Evolutionary conservation across 129 eudicot species (phyloP).

Genomic region (Escallonia herrerae): DNA sequence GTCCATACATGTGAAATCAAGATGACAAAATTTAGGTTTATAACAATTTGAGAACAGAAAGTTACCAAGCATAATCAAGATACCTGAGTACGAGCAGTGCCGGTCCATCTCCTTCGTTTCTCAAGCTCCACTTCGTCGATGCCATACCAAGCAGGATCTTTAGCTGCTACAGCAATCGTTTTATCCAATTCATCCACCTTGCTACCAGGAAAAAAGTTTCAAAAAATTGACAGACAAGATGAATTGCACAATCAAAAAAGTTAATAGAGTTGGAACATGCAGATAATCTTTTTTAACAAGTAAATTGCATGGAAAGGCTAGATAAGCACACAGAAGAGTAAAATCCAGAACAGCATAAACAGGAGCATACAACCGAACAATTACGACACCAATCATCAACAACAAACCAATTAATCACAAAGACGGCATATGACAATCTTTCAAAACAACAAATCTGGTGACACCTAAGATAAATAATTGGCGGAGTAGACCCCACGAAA

Average conservation of each 20-base stretch:
- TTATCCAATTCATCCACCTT: slow-evolving; percentile 90
- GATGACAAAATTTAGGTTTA: background rate
- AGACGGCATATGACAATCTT: too few species aligned
- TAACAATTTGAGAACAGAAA: background rate
- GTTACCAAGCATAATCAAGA: background rate
- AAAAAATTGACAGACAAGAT: slow-evolving; percentile 11
- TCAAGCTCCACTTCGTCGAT: slow-evolving; percentile 62
- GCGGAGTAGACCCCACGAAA: too few species aligned
- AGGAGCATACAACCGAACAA: too few species aligned
- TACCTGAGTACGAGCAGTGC: slow-evolving; percentile 70
- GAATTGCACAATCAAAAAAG: background rate
- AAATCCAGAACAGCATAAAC: too few species aligned
- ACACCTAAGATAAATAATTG: too few species aligned
- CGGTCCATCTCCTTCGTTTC: slow-evolving; percentile 75
- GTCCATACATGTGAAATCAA: background rate
- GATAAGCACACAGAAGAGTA: background rate
- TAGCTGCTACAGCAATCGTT: slow-evolving; percentile 68
- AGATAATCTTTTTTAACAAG: background rate
- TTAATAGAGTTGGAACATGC: background rate
- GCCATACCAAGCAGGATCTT: slow-evolving; percentile 73
- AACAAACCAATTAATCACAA: too few species aligned
- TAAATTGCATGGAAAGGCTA: too few species aligned
- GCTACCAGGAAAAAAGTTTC: slow-evolving; percentile 50
- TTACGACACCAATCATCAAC: too few species aligned
- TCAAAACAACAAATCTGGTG: too few species aligned